Evolutionary conservation across 352 stramenopile genomes (phyloP).

Genomic region (Paralagenidium karlingii): DNA sequence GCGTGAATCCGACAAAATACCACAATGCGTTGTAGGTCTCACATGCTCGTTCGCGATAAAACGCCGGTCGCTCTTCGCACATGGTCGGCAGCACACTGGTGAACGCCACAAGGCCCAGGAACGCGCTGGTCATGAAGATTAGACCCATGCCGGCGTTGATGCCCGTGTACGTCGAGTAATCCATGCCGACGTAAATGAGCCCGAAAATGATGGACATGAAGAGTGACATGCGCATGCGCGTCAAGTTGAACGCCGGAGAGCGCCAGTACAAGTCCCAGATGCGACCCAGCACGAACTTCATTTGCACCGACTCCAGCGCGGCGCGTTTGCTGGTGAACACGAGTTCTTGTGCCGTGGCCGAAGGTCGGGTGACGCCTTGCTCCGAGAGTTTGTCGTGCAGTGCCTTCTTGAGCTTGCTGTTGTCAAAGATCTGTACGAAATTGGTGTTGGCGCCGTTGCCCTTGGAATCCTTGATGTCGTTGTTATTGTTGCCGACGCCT

Average conservation of each 20-base stretch:
- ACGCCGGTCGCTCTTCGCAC: slow-evolving; percentile 63
- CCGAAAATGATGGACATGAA: slow-evolving; percentile 63
- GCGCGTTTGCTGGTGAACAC: slow-evolving; percentile 17
- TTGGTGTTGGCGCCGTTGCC: slow-evolving; percentile 10
- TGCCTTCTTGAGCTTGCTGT: slow-evolving; percentile 10
- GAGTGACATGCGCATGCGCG: slow-evolving; percentile 40
- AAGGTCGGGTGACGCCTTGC: slow-evolving; percentile 9
- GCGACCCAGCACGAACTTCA: slow-evolving; percentile 1
- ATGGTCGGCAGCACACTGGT: slow-evolving; percentile 47
- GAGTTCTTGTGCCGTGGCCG: slow-evolving; percentile 9
- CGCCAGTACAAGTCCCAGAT: slow-evolving; percentile 46
- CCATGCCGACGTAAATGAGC: slow-evolving; percentile 34
- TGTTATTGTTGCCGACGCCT: slow-evolving; percentile 13
- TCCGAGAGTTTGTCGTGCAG: slow-evolving; percentile 8
- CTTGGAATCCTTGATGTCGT: slow-evolving; percentile 2
- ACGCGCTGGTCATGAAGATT: slow-evolving; percentile 59
- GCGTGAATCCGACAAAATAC: slow-evolving; percentile 57
- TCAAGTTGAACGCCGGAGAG: slow-evolving; percentile 70
- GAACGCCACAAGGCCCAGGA: slow-evolving; percentile 56
- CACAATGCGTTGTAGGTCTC: slow-evolving; percentile 70
- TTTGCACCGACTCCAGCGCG: slow-evolving; percentile 2
- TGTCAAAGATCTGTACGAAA: slow-evolving; percentile 21
- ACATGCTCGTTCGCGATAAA: slow-evolving; percentile 43
- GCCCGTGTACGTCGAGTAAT: slow-evolving; percentile 27
- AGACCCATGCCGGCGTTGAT: slow-evolving; percentile 49